phyloP scores from a whole-genome alignment of 73 alveolate species.

The Symbiodinium natans region DNA sequence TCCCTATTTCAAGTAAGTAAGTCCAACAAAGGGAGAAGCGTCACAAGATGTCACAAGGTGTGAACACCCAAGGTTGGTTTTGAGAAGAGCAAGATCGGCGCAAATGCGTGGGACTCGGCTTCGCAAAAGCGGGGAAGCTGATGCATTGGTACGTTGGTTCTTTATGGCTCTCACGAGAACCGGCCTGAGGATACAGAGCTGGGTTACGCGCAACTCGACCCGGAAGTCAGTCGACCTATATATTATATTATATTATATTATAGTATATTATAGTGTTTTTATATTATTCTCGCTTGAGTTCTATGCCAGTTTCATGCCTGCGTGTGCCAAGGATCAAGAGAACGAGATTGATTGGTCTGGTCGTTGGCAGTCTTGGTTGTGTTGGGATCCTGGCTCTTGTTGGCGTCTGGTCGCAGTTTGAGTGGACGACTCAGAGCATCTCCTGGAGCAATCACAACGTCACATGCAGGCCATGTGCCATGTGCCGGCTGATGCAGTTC shows the following conservation, averaged over 20 bases:
- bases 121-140: neutral
- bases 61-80: conserved; percentile 70
- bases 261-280: no score
- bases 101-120: conserved; percentile 21
- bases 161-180: no score
- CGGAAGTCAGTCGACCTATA: no score
- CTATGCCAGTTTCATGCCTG: no score
- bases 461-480: neutral
- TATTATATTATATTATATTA: no score
- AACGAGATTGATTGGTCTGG: conserved; percentile 57
- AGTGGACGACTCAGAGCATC: conserved; percentile 3
- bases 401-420: conserved; percentile 85
- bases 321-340: conserved; percentile 47
- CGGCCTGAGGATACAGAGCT: conserved; percentile 51
- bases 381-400: conserved; percentile 50
- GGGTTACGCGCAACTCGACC: conserved; percentile 37
- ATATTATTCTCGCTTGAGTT: no score
- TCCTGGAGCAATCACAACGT: no score
- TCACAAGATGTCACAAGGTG: no score
- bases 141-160: no score
- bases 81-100: conserved; percentile 91
- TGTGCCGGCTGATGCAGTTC: neutral
- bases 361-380: conserved; percentile 69
- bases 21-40: no score
- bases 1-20: neutral